phyloP scores from a whole-genome alignment of 257 asterid genomes.

The Leptodermis oblonga region DNA sequence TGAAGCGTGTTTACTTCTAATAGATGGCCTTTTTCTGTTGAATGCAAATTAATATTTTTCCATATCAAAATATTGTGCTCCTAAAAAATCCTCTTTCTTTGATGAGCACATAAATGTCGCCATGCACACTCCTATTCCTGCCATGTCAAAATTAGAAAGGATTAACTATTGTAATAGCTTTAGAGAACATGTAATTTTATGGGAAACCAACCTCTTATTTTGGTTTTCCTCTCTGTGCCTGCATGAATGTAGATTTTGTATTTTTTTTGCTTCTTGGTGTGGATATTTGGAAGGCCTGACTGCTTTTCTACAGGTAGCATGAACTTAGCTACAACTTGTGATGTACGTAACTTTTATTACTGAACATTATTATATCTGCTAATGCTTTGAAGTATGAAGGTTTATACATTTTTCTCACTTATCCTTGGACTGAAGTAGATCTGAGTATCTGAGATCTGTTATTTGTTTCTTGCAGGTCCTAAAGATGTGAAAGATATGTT shows the following conservation, averaged over 20 bases:
- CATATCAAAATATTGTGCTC: too few species aligned
- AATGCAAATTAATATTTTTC: too few species aligned
- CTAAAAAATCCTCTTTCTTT: too few species aligned
- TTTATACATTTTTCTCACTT: background rate
- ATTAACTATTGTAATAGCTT: too few species aligned
- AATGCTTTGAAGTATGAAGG: background rate
- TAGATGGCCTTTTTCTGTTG: background rate
- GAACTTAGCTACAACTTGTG: background rate
- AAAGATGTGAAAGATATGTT: slow-evolving; percentile 79
- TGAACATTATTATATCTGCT: background rate
- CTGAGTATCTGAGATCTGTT: background rate
- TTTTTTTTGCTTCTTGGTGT: background rate
- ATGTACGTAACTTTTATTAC: background rate
- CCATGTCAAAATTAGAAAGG: too few species aligned
- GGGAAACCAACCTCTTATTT: background rate
- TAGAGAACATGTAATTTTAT: background rate
- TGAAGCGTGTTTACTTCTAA: background rate
- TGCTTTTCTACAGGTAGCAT: background rate
- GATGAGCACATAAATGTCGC: background rate
- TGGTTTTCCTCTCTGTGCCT: background rate
- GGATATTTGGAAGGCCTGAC: background rate
- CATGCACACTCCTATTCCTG: background rate
- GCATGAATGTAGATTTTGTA: background rate
- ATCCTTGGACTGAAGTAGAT: background rate
- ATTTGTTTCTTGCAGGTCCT: slow-evolving; percentile 58